Evolutionary conservation across 2,329 filamentous ascomycete species (phyloP).

Genomic region (Mariannaea sp.): DNA sequence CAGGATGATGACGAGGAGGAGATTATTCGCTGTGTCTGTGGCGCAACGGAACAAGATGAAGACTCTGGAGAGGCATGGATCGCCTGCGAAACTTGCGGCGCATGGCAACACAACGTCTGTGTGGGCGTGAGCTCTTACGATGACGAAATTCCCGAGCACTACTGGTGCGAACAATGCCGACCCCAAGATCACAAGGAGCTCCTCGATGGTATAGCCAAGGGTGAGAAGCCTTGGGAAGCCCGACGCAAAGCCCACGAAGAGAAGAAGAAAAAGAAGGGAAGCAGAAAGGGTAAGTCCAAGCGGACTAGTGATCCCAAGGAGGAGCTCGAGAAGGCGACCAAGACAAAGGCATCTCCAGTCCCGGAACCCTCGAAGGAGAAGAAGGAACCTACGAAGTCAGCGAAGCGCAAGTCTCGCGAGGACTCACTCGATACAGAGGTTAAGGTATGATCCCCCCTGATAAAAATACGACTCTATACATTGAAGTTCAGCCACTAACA

Average conservation of each 20-base stretch:
- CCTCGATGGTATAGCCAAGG: slow-evolving; percentile 75
- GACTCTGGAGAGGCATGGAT: slow-evolving; percentile 93
- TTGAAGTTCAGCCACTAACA: slow-evolving; percentile 15
- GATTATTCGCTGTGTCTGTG: slow-evolving; percentile 91
- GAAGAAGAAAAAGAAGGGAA: slow-evolving; percentile 60
- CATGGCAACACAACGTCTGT: slow-evolving; percentile 98
- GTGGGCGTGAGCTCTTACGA: slow-evolving; percentile 82
- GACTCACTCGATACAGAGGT: slow-evolving; percentile 57
- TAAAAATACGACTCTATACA: no score
- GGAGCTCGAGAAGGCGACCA: slow-evolving; percentile 57
- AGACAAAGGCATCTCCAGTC: slow-evolving; percentile 48
- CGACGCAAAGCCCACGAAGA: slow-evolving; percentile 66
- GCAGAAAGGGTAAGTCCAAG: slow-evolving; percentile 68
- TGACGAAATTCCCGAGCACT: slow-evolving; percentile 79
- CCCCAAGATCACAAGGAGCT: slow-evolving; percentile 84
- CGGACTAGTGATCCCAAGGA: slow-evolving; percentile 67
- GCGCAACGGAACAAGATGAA: slow-evolving; percentile 82
- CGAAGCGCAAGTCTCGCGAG: slow-evolving; percentile 63
- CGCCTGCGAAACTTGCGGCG: slow-evolving; percentile 87
- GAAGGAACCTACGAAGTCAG: slow-evolving; percentile 51
- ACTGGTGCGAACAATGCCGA: slow-evolving; percentile 90
- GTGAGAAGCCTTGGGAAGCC: slow-evolving; percentile 86
- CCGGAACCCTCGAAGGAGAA: slow-evolving; percentile 53
- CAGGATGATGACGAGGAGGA: slow-evolving; percentile 60
- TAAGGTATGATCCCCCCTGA: no score